These are phyloP conservation scores for Capsella rubella DNA, from an alignment of 441 rosid genomes.

Conservation along the genomic window DNA sequence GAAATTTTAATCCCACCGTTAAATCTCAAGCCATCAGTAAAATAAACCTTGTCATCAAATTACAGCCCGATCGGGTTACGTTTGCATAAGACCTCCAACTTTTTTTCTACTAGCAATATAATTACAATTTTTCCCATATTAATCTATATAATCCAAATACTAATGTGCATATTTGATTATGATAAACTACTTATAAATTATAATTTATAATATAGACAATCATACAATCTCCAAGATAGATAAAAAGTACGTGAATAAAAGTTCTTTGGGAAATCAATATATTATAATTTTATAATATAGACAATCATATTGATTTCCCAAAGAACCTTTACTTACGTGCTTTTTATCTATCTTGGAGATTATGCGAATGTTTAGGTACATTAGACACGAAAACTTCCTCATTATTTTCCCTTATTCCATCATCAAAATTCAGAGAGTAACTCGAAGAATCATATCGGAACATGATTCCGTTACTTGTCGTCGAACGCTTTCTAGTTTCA, in stretches of 20 bases:
- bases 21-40: too few species aligned
- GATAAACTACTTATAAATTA: neutral
- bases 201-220: neutral
- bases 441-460: constrained; percentile 35
- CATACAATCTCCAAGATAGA: neutral
- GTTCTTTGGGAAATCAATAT: neutral
- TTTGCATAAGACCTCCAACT: too few species aligned
- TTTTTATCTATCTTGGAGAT: neutral
- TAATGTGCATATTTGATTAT: constrained; percentile 6
- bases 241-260: neutral
- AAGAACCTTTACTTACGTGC: neutral
- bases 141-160: neutral
- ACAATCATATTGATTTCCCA: neutral
- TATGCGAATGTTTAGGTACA: neutral
- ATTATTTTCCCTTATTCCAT: constrained; percentile 20
- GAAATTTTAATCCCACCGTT: too few species aligned
- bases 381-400: neutral
- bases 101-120: neutral
- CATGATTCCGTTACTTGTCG: constrained; percentile 3
- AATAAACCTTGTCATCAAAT: too few species aligned
- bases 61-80: too few species aligned
- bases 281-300: too few species aligned
- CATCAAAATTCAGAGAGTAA: constrained; percentile 34
- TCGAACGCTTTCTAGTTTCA: neutral
- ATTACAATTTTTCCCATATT: neutral